Base-by-base conservation (phyloP, 1,139 yeast genomes). In the Saccharomycopsis hybrid region DNA sequence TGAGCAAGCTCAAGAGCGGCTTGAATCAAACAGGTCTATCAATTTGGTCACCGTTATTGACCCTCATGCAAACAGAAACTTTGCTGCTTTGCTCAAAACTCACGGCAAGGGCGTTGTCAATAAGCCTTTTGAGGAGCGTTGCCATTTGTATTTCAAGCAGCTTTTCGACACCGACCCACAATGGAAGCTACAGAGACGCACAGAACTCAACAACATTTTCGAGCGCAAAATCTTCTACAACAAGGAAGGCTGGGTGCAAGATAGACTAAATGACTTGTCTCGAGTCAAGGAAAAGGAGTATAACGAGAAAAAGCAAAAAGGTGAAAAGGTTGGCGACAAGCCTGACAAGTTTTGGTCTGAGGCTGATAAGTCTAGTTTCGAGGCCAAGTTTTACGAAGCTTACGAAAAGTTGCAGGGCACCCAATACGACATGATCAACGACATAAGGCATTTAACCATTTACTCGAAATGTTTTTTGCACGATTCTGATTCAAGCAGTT, bases 401-500 rank as follows among this genome's bases (percentile, higher is more conserved):
- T 58, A 41, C 46, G 58, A 49, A 45, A 59, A 44, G 51, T 61
- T 55, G 53, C 60, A 52, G 32, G 54, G 49, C 9, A 49, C 57
- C 18, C 72, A 70, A 59, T 70, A 68, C 53, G 54, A 54, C 2
- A 65, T 74, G 57, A 66, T 70, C 35, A 71, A 73, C 51, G 71
- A 68, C 47, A 58, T 74, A 18, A 62, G 76, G 2, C 75, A 72
- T 54, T 55, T 75, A 43, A 65, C 75, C 53, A 67, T 73, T 13
- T 76, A 67, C 57, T 71, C 73, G 47, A 67, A 69, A 47, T 76
- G 81, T 55, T 76, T 62, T 55, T 55, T 73, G 30, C 60, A 65
- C 5, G 62, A 66, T 31, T 62, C 64, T 49, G 55, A 48, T 49
- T 51, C 52, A 7, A 50, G 44, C 11, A 32, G 30, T 3, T 18